phyloP scores from a whole-genome alignment of 164 flowering plant genomes.

The Dillenia suffruticosa region DNA sequence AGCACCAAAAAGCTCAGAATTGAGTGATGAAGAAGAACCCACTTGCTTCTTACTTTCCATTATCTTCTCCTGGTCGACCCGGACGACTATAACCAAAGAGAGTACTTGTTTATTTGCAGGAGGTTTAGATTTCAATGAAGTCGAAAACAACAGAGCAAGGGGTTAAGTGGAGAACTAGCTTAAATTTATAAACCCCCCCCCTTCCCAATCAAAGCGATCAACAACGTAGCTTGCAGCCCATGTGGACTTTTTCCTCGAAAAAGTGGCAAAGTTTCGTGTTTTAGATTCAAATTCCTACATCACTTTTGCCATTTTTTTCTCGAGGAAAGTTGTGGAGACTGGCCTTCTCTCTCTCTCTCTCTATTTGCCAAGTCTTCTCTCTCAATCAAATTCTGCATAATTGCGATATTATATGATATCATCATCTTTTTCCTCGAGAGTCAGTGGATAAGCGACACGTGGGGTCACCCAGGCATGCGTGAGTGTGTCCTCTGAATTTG shows the following conservation, averaged over 20 bases:
- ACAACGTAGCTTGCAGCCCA: too few species aligned
- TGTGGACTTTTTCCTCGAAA: too few species aligned
- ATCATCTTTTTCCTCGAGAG: background rate
- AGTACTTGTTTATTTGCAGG: background rate
- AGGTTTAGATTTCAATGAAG: slow-evolving; percentile 17
- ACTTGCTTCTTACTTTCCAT: slow-evolving; percentile 46
- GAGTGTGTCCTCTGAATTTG: background rate
- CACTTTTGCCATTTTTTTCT: background rate
- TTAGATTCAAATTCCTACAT: background rate
- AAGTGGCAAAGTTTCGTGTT: background rate
- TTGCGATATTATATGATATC: too few species aligned
- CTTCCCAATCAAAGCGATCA: too few species aligned
- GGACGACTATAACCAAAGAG: slow-evolving; percentile 15
- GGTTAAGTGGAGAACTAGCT: background rate
- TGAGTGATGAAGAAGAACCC: slow-evolving; percentile 40
- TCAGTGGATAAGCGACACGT: background rate
- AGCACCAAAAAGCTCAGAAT: slow-evolving; percentile 51
- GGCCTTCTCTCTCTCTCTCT: background rate
- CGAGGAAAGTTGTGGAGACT: too few species aligned
- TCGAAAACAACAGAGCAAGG: background rate
- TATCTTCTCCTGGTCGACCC: slow-evolving; percentile 4
- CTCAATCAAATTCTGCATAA: background rate
- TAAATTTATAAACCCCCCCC: too few species aligned
- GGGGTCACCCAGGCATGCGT: background rate
- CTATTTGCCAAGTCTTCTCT: too few species aligned